Base-by-base conservation (phyloP, 2,329 filamentous ascomycete genomes). In the Hymenoscyphus scutula region DNA sequence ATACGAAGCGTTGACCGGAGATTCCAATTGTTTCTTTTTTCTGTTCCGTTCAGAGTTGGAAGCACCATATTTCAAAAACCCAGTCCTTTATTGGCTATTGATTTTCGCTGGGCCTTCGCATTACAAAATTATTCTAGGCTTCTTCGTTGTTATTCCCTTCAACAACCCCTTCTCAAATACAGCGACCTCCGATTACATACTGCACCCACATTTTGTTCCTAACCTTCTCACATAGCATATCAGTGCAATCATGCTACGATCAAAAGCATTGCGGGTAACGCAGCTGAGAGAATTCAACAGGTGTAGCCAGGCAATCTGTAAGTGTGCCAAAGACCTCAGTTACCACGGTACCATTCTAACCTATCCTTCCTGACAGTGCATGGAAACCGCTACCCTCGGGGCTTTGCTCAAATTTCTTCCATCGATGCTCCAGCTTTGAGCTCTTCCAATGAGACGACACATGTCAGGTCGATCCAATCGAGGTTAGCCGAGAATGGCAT, bases 401-500 rank as follows among this genome's bases (percentile, higher is more conserved):
- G n/a, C 4, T 25, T 51, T 13, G 25, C 45, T 19, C 45, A 51
- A 5, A 51, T 51, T 51, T 11, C 19, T 51, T 51, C 45, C 19
- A 51, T 57, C 23, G 30, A 57, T n/a, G 55, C 55, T 57, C 55
- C 55, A 37, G 15, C n/a, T 17, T 25, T 38, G 11, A n/a, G 32
- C 15, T 37, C 23, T 57, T 57, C 55, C 10, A 57, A 27, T 5
- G 34, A 41, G n/a, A 27, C 32, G 5, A 17, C 32, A n/a, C 55
- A 57, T 13, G 19, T 57, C 19, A 25, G 27, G 17, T 19, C 7
- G 4, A 27, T 57, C 30, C 34, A 57, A n/a, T 57, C 55, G 6
- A 57, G 32, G 25, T 38, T 57, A 13, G 8, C 38, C 25, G 30
- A 34, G 45, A 51, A 55, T 23, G 58, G 58, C 19, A 60, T 60